A percentile compares a stretch with the other conserved stretches of the same genome.
phyloP scores from a whole-genome alignment of 2,329 filamentous ascomycete genomes.

The Fusarium newnesense region DNA sequence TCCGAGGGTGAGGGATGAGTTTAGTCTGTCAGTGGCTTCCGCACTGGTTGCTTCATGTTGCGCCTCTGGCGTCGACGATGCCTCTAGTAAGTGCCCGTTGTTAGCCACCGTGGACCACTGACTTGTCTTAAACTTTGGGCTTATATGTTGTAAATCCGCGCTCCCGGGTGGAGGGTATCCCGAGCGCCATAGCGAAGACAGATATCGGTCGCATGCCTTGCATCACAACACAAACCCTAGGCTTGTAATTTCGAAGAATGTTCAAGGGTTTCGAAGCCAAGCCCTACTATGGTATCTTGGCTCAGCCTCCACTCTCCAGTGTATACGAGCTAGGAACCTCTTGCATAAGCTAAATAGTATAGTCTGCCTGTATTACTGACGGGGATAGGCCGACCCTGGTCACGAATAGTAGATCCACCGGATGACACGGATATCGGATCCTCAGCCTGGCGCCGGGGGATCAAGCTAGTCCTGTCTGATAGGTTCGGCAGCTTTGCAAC shows the following conservation, averaged over 20 bases:
- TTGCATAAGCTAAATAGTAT: slow-evolving; percentile 24
- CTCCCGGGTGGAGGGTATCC: slow-evolving; percentile 19
- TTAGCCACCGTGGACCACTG: neutral
- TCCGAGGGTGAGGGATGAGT: neutral
- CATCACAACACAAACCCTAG: slow-evolving; percentile 6
- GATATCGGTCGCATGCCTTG: slow-evolving; percentile 13
- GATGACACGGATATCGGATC: slow-evolving; percentile 13
- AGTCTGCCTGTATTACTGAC: slow-evolving; percentile 16
- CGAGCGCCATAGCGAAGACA: slow-evolving; percentile 13
- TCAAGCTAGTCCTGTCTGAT: slow-evolving; percentile 3
- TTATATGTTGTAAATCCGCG: slow-evolving; percentile 21
- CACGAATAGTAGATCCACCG: slow-evolving; percentile 21
- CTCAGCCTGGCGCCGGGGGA: neutral
- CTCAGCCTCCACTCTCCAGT: slow-evolving; percentile 6
- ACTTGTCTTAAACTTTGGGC: slow-evolving; percentile 6
- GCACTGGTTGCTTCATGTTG: slow-evolving; percentile 29
- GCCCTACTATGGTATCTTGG: slow-evolving; percentile 8
- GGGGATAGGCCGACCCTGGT: slow-evolving; percentile 17
- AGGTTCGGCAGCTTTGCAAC: slow-evolving; percentile 16
- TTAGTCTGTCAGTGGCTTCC: slow-evolving; percentile 25
- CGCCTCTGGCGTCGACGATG: slow-evolving; percentile 19
- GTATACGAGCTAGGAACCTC: slow-evolving; percentile 18
- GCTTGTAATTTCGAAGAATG: slow-evolving; percentile 6
- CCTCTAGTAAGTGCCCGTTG: slow-evolving; percentile 14
- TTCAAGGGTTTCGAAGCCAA: slow-evolving; percentile 1